phyloP scores from a whole-genome alignment of 73 alveolate species.

The Paramecium octaurelia region DNA sequence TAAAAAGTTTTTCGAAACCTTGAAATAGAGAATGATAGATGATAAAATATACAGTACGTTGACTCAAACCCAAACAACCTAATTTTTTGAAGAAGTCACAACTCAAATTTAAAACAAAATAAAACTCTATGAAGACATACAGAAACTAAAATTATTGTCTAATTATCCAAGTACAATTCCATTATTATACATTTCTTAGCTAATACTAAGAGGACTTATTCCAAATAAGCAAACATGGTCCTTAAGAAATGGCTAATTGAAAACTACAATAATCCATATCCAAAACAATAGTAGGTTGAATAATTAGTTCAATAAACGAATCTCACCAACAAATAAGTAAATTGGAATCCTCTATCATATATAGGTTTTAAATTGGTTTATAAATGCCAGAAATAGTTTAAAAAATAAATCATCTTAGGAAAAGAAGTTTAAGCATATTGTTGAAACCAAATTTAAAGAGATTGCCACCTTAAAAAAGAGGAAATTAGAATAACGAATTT shows the following conservation, averaged over 20 bases:
- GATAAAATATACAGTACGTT: background rate
- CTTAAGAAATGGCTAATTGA: slow-evolving; percentile 22
- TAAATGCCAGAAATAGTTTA: slow-evolving; percentile 17
- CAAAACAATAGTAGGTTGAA: background rate
- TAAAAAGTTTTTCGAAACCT: background rate
- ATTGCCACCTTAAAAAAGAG: background rate
- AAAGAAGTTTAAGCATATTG: background rate
- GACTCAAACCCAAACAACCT: background rate
- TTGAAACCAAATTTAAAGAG: background rate
- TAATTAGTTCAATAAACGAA: background rate
- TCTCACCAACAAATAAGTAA: slow-evolving; percentile 2
- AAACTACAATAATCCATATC: slow-evolving; percentile 1
- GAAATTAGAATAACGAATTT: background rate
- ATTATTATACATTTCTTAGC: background rate
- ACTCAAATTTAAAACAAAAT: background rate
- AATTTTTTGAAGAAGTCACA: slow-evolving; percentile 2
- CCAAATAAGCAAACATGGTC: background rate
- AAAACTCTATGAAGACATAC: slow-evolving; percentile 11
- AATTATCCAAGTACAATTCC: background rate
- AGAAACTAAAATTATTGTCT: background rate
- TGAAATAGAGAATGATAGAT: background rate
- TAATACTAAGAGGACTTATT: background rate
- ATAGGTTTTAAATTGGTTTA: slow-evolving; percentile 19
- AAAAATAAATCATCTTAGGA: background rate
- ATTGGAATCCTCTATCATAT: background rate